Evolutionary conservation across 1,139 yeast genomes (phyloP).

Genomic region (Candida neerlandica): DNA sequence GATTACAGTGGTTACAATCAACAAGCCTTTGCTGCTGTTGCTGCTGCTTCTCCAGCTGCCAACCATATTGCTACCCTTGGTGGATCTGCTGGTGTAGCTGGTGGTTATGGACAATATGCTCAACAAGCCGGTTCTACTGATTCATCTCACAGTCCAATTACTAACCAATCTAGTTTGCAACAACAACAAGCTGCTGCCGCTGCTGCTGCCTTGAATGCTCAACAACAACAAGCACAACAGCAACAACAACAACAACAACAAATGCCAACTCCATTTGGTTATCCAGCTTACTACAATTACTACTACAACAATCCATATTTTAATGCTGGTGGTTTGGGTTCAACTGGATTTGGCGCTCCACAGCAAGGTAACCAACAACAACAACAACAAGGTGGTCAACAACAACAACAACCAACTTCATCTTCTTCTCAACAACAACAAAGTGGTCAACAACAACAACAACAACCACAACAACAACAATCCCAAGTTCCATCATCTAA

Average conservation of each 20-base stretch:
- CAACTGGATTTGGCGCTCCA: conserved; percentile 25
- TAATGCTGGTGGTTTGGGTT: conserved; percentile 26
- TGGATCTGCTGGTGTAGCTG: conserved; percentile 20
- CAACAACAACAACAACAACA: conserved; percentile 19
- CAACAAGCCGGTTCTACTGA: conserved; percentile 23
- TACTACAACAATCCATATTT: conserved; percentile 49
- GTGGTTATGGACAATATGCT: conserved; percentile 34
- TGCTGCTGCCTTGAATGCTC: conserved; percentile 11
- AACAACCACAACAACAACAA: conserved; percentile 7
- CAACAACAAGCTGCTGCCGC: conserved; percentile 18
- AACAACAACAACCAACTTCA: conserved; percentile 7
- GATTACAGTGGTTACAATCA: conserved; percentile 46
- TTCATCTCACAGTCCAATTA: conserved; percentile 29
- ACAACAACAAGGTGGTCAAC: too few relatives aligned
- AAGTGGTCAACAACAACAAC: conserved; percentile 12
- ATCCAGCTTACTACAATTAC: conserved; percentile 49
- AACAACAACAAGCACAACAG: conserved; percentile 10
- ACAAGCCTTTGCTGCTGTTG: conserved; percentile 30
- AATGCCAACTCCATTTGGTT: conserved; percentile 41
- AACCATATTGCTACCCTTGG: conserved; percentile 31
- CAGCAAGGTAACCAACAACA: conserved; percentile 12
- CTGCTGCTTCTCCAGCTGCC: conserved; percentile 32
- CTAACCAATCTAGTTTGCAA: conserved; percentile 28
- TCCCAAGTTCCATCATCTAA: conserved; percentile 8
- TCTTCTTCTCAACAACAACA: conserved; percentile 17